Evolutionary conservation across 2,329 filamentous ascomycete genomes (phyloP).

Genomic region (Fusarium sp.): DNA sequence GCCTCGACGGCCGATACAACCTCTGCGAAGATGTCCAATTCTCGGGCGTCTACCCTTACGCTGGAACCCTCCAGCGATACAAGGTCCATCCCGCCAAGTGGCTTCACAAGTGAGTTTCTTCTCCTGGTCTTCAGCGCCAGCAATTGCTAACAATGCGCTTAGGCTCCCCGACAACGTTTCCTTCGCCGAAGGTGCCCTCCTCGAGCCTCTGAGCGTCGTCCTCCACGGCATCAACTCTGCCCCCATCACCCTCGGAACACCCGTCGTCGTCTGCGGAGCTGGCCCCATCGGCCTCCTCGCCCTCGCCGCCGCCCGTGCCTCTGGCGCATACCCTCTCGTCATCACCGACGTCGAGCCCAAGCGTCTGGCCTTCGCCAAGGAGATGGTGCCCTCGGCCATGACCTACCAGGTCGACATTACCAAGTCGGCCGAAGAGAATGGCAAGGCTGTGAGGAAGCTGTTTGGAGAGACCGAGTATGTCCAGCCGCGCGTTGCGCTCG

Average conservation of each 20-base stretch:
- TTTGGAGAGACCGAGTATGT: conserved; percentile 67
- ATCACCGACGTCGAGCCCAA: conserved; percentile 71
- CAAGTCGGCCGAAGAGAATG: conserved; percentile 62
- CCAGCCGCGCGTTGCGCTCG: conserved; percentile 69
- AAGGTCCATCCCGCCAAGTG: conserved; percentile 72
- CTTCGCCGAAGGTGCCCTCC: conserved; percentile 70
- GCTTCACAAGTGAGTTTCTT: conserved; percentile 59
- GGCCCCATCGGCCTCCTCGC: conserved; percentile 73
- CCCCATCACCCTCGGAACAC: conserved; percentile 65
- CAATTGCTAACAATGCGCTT: conserved; percentile 5
- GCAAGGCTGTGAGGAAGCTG: conserved; percentile 62
- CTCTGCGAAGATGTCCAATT: conserved; percentile 73
- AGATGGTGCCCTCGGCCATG: conserved; percentile 64
- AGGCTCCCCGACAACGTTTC: conserved; percentile 66
- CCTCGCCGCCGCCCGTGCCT: conserved; percentile 68
- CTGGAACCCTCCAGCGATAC: conserved; percentile 71
- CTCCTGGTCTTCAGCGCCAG: neutral
- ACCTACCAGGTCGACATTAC: conserved; percentile 65
- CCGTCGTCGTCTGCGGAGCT: conserved; percentile 69
- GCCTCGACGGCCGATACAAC: conserved; percentile 70
- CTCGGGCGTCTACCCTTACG: conserved; percentile 70
- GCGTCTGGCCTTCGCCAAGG: conserved; percentile 68
- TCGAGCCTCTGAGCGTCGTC: conserved; percentile 73
- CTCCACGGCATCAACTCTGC: conserved; percentile 69
- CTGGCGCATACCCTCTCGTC: conserved; percentile 72